Base-by-base conservation (phyloP, 2,329 filamentous ascomycete genomes). In the Fonsecaea nubica region DNA sequence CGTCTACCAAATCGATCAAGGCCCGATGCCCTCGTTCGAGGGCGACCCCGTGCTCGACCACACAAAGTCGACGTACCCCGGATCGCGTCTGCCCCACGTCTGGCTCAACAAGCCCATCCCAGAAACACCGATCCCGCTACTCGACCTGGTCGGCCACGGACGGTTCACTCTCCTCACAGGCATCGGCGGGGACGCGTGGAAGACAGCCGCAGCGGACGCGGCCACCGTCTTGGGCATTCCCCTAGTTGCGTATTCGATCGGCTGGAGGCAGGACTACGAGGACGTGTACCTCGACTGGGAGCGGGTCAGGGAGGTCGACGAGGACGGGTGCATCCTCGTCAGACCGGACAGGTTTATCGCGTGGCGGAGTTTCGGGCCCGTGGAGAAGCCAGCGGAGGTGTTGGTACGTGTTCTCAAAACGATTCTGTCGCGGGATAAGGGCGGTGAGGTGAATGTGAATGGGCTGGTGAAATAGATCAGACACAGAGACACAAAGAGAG, bases 231-330 rank as follows among this genome's bases (percentile, higher is more conserved):
- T 85, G 0, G 81, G 79, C 0, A 74, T 89, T 0, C 74, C 78
- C 4, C 77, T 90, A 25, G 79, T 77, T 2, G 79, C 76, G 0
- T 82, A 85, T 66, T 80, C 79, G 1, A 85, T 90, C 67, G 87
- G 87, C 0, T 86, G 80, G 75, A 76, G 80, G 18, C 83, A 85
- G 66, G 86, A 89, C 63, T 89, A 81, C 65, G 83, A 88, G 72
- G 87, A 89, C 72, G 79, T 85, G 0, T 89, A 89, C 73, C 82
- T 82, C 66, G 85, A 88, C 59, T 90, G 87, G 87, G 80, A 78
- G 5, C 76, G 77, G 58, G 75, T 80, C 58, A 78, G 85, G 10
- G 84, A 83, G 40, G 80, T 89, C 1, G 80, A 82, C 10, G 87
- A 88, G 66, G 81, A 83, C 61, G 86, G 87, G 0, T 84, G 81